Evolutionary conservation across 176 grass and related monocot species (phyloP).

Genomic region (Bromus sterilis): DNA sequence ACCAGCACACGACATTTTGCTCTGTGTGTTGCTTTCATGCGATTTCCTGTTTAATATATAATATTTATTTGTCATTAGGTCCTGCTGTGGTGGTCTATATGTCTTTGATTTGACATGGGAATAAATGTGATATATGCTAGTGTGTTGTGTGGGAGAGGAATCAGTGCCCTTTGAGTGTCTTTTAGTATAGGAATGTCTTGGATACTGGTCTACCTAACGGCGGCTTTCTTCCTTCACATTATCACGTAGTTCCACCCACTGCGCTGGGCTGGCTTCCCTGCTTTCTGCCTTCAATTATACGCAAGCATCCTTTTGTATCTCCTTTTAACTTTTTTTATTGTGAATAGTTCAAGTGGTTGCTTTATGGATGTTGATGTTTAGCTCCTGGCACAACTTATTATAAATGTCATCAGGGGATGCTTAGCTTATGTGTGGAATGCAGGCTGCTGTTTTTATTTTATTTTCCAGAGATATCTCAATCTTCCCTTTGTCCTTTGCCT

Average conservation of each 20-base stretch:
- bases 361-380: constrained; percentile 21
- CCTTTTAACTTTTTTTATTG: background rate
- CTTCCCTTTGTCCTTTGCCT: background rate
- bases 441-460: background rate
- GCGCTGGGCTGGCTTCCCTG: constrained; percentile 12
- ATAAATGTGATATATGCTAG: constrained; percentile 24
- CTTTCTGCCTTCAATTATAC: constrained; percentile 18
- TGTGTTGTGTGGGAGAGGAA: constrained; percentile 15
- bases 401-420: background rate
- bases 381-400: background rate
- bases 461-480: background rate
- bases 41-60: background rate
- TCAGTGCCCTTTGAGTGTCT: constrained; percentile 40
- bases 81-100: background rate
- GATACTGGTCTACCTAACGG: constrained; percentile 26
- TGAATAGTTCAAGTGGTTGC: constrained; percentile 6
- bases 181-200: constrained; percentile 41
- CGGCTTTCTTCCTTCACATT: constrained; percentile 18
- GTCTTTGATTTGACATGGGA: background rate
- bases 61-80: background rate
- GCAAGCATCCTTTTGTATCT: background rate
- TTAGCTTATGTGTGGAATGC: background rate
- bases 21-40: constrained; percentile 4
- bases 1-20: background rate
- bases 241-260: constrained; percentile 20